These are phyloP conservation scores for Cyberlindnera samutprakarnensis DNA, from an alignment of 805 yeast genomes.

Conservation along the genomic window DNA sequence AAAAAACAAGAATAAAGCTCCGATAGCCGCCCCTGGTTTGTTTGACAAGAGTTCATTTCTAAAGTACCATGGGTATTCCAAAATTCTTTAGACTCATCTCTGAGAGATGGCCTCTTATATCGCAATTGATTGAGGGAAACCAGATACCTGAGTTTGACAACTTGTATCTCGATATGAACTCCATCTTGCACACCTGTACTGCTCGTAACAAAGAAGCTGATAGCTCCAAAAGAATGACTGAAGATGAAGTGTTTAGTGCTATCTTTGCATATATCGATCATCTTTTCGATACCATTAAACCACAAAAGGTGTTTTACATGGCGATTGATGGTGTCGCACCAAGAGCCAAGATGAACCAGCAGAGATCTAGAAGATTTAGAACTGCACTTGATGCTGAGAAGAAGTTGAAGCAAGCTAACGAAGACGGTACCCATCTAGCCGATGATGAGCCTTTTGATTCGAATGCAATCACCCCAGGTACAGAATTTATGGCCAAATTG, in stretches of 20 bases:
- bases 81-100: constrained; percentile 95
- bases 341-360: constrained; percentile 97
- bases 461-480: constrained; percentile 93
- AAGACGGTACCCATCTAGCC: constrained; percentile 67
- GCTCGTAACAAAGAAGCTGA: constrained; percentile 65
- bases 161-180: constrained; percentile 93
- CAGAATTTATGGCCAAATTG: constrained; percentile 89
- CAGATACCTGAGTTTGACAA: constrained; percentile 93
- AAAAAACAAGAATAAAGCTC: too few relatives aligned
- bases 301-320: constrained; percentile 83
- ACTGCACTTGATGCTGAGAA: constrained; percentile 90
- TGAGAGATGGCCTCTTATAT: constrained; percentile 97
- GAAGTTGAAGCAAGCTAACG: constrained; percentile 63
- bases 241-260: constrained; percentile 88
- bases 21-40: too few relatives aligned
- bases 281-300: constrained; percentile 78
- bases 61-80: constrained; percentile 76
- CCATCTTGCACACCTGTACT: constrained; percentile 90
- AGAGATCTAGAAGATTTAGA: constrained; percentile 90
- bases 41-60: too few relatives aligned
- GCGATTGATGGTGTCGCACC: constrained; percentile 99
- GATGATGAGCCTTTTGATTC: constrained; percentile 85
- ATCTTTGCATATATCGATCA: constrained; percentile 94
- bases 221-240: constrained; percentile 62
- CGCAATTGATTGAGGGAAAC: constrained; percentile 73